Evolutionary conservation across 1,139 yeast genomes (phyloP).

Genomic region (Yamadazyma dushanensis): DNA sequence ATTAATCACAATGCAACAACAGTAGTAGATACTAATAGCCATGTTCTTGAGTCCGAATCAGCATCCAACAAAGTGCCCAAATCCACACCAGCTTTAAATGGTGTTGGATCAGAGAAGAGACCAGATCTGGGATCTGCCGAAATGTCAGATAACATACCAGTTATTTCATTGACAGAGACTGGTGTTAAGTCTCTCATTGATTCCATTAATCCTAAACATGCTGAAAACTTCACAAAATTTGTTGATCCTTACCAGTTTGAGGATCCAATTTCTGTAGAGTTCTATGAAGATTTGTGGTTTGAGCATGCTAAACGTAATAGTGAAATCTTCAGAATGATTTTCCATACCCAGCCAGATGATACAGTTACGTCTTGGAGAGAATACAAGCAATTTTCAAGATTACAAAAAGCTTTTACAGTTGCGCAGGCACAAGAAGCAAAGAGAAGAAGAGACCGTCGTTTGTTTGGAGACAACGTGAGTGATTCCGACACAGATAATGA

Average conservation of each 20-base stretch:
- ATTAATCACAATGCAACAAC: too few relatives aligned
- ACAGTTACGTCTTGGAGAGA: conserved; percentile 86
- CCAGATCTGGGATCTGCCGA: conserved; percentile 10
- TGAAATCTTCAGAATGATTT: conserved; percentile 74
- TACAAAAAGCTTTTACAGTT: conserved; percentile 54
- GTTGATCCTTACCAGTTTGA: conserved; percentile 86
- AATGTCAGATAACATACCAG: conserved; percentile 39
- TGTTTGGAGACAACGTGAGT: conserved; percentile 16
- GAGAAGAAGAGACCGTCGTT: conserved; percentile 22
- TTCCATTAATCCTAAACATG: conserved; percentile 31
- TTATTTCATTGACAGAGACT: conserved; percentile 46
- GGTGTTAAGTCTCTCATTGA: conserved; percentile 47
- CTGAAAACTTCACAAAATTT: conserved; percentile 41
- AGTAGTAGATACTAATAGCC: too few relatives aligned
- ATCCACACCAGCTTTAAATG: too few relatives aligned
- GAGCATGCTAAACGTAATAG: conserved; percentile 86
- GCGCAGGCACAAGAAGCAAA: conserved; percentile 48
- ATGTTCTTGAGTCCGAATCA: too few relatives aligned
- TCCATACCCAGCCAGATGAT: conserved; percentile 95
- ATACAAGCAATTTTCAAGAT: conserved; percentile 66
- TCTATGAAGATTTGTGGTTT: conserved; percentile 87
- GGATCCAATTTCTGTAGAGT: conserved; percentile 79
- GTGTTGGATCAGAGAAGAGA: neutral
- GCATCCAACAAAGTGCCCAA: too few relatives aligned
- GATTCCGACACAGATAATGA: conserved; percentile 13